Percentiles rank a stretch among this genome's conserved stretches.
Evolutionary conservation across 2,329 filamentous ascomycete genomes (phyloP).

Genomic region (Pseudopyricularia cyperi): DNA sequence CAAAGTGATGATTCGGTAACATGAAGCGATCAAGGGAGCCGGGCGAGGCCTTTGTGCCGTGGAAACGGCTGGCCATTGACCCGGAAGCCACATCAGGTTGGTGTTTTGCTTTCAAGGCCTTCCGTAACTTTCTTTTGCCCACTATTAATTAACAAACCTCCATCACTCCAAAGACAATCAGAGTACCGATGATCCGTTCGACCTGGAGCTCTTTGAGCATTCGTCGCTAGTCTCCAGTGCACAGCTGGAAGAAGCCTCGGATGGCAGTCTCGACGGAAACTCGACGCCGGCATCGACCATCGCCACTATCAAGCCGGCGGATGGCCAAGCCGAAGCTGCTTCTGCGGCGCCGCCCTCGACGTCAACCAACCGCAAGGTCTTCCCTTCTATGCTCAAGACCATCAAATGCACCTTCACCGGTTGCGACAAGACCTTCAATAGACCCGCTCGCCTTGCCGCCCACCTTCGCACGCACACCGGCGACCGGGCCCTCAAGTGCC

Average conservation of each 20-base stretch:
- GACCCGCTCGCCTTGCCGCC: constrained; percentile 65
- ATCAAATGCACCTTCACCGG: constrained; percentile 60
- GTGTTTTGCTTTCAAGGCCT: background rate
- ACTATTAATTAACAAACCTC: background rate
- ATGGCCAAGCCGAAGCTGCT: background rate
- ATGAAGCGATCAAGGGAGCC: background rate
- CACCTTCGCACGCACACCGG: constrained; percentile 80
- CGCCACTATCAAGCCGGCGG: background rate
- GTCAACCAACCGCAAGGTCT: constrained; percentile 22
- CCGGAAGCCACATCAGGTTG: background rate
- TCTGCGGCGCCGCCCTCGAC: constrained; percentile 7
- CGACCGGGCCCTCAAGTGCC: constrained; percentile 67
- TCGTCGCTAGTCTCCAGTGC: background rate
- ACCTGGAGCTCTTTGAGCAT: background rate
- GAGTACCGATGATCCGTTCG: background rate
- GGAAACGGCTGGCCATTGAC: background rate
- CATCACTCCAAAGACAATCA: background rate
- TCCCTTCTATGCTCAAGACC: constrained; percentile 63
- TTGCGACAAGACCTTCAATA: constrained; percentile 77
- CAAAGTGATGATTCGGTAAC: background rate
- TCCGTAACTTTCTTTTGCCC: background rate
- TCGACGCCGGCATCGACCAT: background rate
- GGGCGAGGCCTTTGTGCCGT: background rate
- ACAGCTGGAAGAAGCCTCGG: background rate
- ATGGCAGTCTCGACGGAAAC: background rate